Conservation (phyloP, 192 early-diverging fungal species). For the Phlyctochytrium bullatum region DNA sequence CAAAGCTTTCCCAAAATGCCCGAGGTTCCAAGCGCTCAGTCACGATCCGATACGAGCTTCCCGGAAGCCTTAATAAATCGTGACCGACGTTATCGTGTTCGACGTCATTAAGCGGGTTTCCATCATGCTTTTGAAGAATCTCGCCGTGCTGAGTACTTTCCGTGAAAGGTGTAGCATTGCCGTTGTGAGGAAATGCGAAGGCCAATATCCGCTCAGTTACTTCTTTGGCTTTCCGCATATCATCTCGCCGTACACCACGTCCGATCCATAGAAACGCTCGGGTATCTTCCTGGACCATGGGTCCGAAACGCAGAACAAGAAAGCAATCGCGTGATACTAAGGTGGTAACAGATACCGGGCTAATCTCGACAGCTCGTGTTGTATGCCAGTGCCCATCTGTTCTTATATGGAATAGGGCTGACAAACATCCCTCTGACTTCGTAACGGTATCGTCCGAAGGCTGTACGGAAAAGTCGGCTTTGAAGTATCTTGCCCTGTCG, state of each 20-base stretch:
- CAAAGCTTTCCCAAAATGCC: slow-evolving; percentile 19
- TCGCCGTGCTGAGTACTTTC: too few relatives aligned
- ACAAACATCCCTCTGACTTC: slow-evolving; percentile 1
- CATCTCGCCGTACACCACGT: slow-evolving; percentile 35
- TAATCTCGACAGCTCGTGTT: slow-evolving; percentile 44
- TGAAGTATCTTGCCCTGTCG: neutral
- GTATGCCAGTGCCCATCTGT: slow-evolving; percentile 45
- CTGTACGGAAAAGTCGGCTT: neutral
- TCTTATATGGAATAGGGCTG: slow-evolving; percentile 47
- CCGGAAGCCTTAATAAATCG: neutral
- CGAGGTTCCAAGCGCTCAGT: slow-evolving; percentile 27
- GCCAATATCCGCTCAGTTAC: slow-evolving; percentile 20
- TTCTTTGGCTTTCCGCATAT: slow-evolving; percentile 24
- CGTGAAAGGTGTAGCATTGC: too few relatives aligned
- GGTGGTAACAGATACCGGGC: neutral
- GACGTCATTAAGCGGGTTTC: too few relatives aligned
- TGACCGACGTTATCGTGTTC: neutral
- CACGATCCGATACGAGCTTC: slow-evolving; percentile 1
- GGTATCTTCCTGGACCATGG: neutral
- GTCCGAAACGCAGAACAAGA: slow-evolving; percentile 22
- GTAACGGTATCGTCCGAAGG: neutral
- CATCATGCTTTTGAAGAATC: too few relatives aligned
- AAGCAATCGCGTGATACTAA: slow-evolving; percentile 51
- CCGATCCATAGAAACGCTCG: slow-evolving; percentile 44
- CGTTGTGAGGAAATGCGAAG: neutral